These are phyloP conservation scores for Microdochium paspali DNA, from an alignment of 2,329 filamentous ascomycete species.

Conservation along the genomic window DNA sequence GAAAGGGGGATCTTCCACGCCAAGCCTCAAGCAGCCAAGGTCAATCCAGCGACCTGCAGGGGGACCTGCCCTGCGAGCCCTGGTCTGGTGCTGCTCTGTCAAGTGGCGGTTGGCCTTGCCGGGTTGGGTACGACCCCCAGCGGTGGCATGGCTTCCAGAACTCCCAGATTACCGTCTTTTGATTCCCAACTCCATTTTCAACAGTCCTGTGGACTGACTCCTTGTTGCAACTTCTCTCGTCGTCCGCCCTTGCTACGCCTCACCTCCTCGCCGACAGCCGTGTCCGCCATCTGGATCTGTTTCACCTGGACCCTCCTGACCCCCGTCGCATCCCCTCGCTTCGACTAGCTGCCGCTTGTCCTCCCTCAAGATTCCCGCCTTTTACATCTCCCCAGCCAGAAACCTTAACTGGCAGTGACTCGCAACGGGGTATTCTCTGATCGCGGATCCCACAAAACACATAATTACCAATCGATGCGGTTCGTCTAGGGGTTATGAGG, in stretches of 20 bases:
- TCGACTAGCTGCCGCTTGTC: background rate
- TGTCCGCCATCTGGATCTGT: background rate
- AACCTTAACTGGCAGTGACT: slow-evolving; percentile 2
- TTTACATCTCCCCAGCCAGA: background rate
- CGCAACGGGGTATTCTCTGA: background rate
- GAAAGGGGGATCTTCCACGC: no score
- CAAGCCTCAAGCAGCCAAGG: no score
- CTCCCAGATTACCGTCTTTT: no score
- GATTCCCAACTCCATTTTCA: background rate
- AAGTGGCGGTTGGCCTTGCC: no score
- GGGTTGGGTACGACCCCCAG: no score
- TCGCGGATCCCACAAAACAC: slow-evolving; percentile 1
- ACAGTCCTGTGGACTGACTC: background rate
- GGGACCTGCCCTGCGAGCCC: no score
- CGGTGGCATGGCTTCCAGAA: no score
- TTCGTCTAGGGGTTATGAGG: slow-evolving; percentile 39
- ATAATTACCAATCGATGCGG: slow-evolving; percentile 11
- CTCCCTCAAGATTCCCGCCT: background rate
- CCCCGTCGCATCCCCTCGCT: background rate
- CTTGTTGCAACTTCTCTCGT: background rate
- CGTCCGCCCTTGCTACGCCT: background rate
- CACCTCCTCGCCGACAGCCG: background rate
- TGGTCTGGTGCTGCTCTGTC: no score
- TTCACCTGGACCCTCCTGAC: background rate
- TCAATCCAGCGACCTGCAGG: no score